Percentiles rank a stretch among this genome's conserved stretches.
Conservation (phyloP, 2,329 filamentous ascomycete species). For the Grosmannia huntii region DNA sequence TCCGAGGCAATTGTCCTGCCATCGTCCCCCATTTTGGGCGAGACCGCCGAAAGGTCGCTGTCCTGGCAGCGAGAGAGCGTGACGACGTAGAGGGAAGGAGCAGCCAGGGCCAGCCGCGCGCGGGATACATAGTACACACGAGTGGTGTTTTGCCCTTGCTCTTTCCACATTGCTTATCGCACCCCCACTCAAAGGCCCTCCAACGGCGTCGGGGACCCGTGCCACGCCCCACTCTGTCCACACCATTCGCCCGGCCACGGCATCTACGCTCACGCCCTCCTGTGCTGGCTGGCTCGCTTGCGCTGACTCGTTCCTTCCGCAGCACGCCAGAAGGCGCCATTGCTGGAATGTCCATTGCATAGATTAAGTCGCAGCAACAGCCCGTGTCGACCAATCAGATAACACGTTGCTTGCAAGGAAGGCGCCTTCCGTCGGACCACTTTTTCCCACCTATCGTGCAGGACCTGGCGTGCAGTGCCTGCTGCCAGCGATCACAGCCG, state of each 20-base stretch:
- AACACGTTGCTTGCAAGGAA: not conserved
- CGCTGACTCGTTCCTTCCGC: not conserved
- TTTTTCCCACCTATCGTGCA: not conserved
- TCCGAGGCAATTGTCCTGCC: not conserved
- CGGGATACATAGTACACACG: no score
- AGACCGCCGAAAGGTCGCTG: no score
- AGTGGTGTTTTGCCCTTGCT: not conserved
- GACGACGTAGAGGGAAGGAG: no score
- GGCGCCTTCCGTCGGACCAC: not conserved
- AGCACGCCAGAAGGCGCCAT: not conserved
- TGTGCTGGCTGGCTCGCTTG: not conserved
- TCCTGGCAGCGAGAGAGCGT: no score
- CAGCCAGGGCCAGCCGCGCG: no score
- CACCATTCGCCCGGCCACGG: not conserved
- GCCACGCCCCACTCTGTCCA: not conserved
- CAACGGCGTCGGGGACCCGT: constrained; percentile 1
- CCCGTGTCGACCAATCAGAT: not conserved
- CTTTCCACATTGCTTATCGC: not conserved
- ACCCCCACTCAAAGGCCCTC: not conserved
- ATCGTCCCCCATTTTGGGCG: no score
- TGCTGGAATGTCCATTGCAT: not conserved
- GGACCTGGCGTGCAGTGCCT: not conserved
- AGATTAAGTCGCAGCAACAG: not conserved
- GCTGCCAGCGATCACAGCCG: not conserved
- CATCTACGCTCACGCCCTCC: not conserved